Evolutionary conservation across 805 yeast genomes (phyloP).

Genomic region (Metschnikowia dekortorum): DNA sequence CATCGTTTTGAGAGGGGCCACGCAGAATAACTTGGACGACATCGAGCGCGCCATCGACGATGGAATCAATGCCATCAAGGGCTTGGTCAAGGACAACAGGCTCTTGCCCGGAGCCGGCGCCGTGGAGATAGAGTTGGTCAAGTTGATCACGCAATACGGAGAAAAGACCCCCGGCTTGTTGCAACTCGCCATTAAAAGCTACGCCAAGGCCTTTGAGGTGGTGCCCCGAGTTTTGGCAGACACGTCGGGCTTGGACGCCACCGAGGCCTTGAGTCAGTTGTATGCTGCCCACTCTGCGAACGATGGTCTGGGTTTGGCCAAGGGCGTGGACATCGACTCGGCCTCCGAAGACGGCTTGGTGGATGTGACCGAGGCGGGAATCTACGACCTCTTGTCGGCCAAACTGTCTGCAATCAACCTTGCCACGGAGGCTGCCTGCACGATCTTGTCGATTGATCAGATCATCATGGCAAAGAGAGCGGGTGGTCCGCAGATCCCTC

Average conservation of each 20-base stretch:
- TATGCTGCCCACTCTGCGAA: conserved; percentile 78
- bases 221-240: conserved; percentile 91
- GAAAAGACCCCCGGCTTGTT: conserved; percentile 90
- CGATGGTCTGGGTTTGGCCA: conserved; percentile 44
- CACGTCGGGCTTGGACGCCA: conserved; percentile 87
- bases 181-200: conserved; percentile 91
- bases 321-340: conserved; percentile 75
- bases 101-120: conserved; percentile 97
- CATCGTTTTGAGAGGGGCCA: conserved; percentile 92
- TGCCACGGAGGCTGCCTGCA: conserved; percentile 93
- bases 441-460: conserved; percentile 90
- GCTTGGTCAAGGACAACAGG: conserved; percentile 72
- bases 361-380: conserved; percentile 64
- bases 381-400: conserved; percentile 74
- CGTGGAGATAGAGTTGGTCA: conserved; percentile 81
- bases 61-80: conserved; percentile 89
- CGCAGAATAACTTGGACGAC: conserved; percentile 89
- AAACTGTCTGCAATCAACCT: conserved; percentile 85
- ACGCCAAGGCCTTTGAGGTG: conserved; percentile 91
- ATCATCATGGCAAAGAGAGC: conserved; percentile 98
- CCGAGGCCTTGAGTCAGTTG: conserved; percentile 82
- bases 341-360: conserved; percentile 56
- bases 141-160: conserved; percentile 76
- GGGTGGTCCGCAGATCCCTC: conserved; percentile 92
- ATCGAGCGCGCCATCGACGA: conserved; percentile 97